Evolutionary conservation across 148 eudicot species (phyloP).

Genomic region (Selenicereus undatus): DNA sequence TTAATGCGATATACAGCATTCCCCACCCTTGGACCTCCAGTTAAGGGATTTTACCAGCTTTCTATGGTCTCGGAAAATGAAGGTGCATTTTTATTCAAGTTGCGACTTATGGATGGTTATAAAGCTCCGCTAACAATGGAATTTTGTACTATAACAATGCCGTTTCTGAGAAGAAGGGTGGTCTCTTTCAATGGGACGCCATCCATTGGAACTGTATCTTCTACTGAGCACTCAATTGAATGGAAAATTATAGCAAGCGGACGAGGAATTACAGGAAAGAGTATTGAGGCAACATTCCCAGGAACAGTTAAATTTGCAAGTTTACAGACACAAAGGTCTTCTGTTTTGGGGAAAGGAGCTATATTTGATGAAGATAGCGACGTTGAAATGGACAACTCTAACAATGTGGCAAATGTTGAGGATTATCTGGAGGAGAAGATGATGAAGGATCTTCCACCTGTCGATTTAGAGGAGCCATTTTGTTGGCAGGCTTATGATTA

Average conservation of each 20-base stretch:
- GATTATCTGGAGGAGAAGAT: constrained; percentile 73
- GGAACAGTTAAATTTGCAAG: constrained; percentile 88
- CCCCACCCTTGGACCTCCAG: constrained; percentile 70
- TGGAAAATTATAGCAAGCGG: constrained; percentile 85
- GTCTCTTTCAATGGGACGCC: constrained; percentile 79
- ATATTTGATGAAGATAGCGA: constrained; percentile 80
- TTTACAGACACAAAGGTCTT: constrained; percentile 59
- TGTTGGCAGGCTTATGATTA: constrained; percentile 96
- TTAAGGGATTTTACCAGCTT: constrained; percentile 93
- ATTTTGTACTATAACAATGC: constrained; percentile 90
- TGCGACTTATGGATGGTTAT: constrained; percentile 82
- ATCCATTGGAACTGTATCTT: constrained; percentile 81
- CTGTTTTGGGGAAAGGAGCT: constrained; percentile 39
- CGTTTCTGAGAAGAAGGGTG: constrained; percentile 89
- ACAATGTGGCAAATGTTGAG: constrained; percentile 67
- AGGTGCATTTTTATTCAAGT: constrained; percentile 93
- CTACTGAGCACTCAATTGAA: constrained; percentile 72
- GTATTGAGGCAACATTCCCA: constrained; percentile 91
- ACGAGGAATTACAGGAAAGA: constrained; percentile 80
- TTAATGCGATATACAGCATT: constrained; percentile 72
- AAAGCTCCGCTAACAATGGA: constrained; percentile 88
- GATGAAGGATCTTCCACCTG: constrained; percentile 82
- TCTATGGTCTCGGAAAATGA: constrained; percentile 99
- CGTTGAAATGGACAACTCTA: constrained; percentile 52
- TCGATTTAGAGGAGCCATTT: constrained; percentile 93